Evolutionary conservation across 495 filamentous ascomycete genomes (phyloP), one percentile per base, ranked within the genome.

Genomic region (Aspergillus cavernicola): DNA sequence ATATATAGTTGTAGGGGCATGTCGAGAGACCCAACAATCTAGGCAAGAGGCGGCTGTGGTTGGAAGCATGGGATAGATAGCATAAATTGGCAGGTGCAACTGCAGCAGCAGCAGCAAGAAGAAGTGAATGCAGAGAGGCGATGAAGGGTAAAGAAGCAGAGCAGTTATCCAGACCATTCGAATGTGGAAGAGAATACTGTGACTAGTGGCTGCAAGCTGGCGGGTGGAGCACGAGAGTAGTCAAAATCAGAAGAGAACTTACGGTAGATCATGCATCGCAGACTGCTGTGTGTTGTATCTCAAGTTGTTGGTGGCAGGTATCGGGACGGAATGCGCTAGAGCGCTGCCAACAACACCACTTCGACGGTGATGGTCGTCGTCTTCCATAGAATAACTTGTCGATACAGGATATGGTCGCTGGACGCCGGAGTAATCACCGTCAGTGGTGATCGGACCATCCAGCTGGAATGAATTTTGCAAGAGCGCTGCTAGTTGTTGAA

Each of bases 181-280:
- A 67, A 64, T 63, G 50, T 61, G 66, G 66, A n/a, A n/a, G n/a
- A n/a, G n/a, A n/a, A n/a, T n/a, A n/a, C n/a, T n/a, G 52, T 60
- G 63, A 69, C 66, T 66, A 75, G 68, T 66, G 61, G 56, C 57
- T 61, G 58, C 65, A 63, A 66, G 58, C 52, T 61, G 58, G 55
- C 62, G 53, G 66, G 59, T 67, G 63, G 63, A 67, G 66, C 52
- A 68, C 61, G 60, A 70, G 64, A 59, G 52, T 55, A 62, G 70
- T 63, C 66, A 55, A 46, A 51, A 72, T 69, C 66, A 44, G 69
- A 74, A 74, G 61, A 69, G 46, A 63, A 77, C 75, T 69, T 77
- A 79, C 75, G 70, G 64, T 60, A 74, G 64, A 65, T 75, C 72
- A 49, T 76, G 71, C 67, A 72, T 59, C 46, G 61, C 65, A 71